Base-by-base conservation (phyloP, 2,329 filamentous ascomycete genomes). In the Pseudogymnoascus pannorum region DNA sequence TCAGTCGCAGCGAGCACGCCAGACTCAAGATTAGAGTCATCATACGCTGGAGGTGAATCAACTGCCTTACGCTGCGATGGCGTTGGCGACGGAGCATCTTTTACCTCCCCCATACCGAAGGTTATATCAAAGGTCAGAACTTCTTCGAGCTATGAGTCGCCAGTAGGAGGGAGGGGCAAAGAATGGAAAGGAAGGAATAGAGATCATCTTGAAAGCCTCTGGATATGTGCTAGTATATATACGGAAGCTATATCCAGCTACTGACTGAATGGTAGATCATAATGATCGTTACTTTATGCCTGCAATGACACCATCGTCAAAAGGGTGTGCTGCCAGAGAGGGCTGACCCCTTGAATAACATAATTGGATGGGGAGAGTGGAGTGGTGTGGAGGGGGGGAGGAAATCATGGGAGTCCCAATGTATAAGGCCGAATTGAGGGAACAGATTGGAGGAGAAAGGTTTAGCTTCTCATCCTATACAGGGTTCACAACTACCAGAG, bases 221-320 rank as follows among this genome's bases (percentile, higher is more conserved):
- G 44, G 24, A 18, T 16, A 29, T 18, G 44, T 31, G n/a, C 44
- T 31, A 12, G 3, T 54, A 48, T 54, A 54, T 54, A 54, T 54
- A 54, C n/a, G 5, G 4, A 54, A 54, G 3, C 44, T 31, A 29
- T 29, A 54, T 51, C 44, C 7, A 48, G 42, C 42, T 48, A 51
- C 24, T 18, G 24, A 29, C 44, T 14, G n/a, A 31, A 16, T 31
- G 44, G 24, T 20, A 29, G 44, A 54, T 54, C 44, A 54, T 31
- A 18, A 54, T 54, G 44, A 54, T 54, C 44, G 44, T 54, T 54
- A 54, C 9, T 31, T 54, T 31, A 54, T 54, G 44, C 24, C 24
- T 31, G 5, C 44, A 18, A 54, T 54, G 44, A 54, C 44, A 54
- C 44, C 44, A 54, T 54, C 24, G 1, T n/a, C 24, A 16, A 54